A percentile compares a stretch with the other conserved stretches of the same genome.
These are phyloP conservation scores for Eucalyptus decipiens DNA, from an alignment of 345 rosid genomes.

Conservation along the genomic window DNA sequence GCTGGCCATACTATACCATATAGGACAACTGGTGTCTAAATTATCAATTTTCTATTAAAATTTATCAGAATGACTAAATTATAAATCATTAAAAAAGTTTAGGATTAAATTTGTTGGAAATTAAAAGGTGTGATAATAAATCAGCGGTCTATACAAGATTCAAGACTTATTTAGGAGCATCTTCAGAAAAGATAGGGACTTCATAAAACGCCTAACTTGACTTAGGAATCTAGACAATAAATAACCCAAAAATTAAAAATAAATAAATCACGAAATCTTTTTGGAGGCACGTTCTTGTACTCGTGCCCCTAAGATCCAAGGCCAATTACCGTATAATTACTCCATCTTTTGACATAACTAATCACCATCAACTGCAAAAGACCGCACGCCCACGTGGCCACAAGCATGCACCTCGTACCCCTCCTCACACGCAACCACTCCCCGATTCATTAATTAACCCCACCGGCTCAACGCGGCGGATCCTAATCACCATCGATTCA, in stretches of 20 bases:
- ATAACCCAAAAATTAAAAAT: background rate
- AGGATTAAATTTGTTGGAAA: background rate
- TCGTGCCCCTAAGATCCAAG: background rate
- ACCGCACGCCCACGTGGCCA: background rate
- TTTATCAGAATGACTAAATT: too few species aligned
- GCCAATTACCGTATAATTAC: background rate
- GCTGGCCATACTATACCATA: accelerated
- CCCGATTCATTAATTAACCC: background rate
- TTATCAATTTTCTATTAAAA: too few species aligned
- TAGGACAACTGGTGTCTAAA: accelerated
- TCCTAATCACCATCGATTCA: background rate
- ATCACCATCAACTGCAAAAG: background rate
- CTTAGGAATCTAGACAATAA: background rate
- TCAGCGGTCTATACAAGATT: accelerated
- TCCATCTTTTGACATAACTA: background rate
- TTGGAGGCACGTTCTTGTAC: background rate
- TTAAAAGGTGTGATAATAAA: accelerated
- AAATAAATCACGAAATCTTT: background rate
- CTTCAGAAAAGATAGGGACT: background rate
- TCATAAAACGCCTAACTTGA: background rate
- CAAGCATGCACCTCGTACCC: background rate
- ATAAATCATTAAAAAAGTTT: too few species aligned
- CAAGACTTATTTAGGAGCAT: background rate
- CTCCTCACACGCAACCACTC: background rate
- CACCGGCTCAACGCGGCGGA: background rate